phyloP scores from a whole-genome alignment of 345 rosid genomes.

The Eucalyptus erythrocorys region DNA sequence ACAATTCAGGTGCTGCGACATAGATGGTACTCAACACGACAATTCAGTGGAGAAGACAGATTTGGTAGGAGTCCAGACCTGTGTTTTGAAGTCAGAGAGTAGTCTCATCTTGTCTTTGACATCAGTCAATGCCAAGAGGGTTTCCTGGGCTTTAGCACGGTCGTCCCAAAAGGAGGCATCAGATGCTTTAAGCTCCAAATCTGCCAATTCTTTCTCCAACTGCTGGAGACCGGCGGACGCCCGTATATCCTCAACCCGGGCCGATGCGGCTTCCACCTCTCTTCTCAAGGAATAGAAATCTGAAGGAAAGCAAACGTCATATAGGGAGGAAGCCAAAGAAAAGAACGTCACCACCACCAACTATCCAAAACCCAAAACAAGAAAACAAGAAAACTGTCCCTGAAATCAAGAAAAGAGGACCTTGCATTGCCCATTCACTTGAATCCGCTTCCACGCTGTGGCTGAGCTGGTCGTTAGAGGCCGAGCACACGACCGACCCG shows the following conservation, averaged over 20 bases:
- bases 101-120: constrained; percentile 52
- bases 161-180: constrained; percentile 84
- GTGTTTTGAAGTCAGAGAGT: constrained; percentile 58
- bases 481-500: constrained; percentile 27
- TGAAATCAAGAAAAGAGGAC: constrained; percentile 5
- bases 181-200: constrained; percentile 57
- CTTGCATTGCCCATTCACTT: constrained; percentile 76
- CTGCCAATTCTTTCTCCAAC: constrained; percentile 42
- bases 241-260: constrained; percentile 62
- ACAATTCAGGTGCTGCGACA: neutral
- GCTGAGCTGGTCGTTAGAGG: constrained; percentile 41
- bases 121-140: constrained; percentile 58
- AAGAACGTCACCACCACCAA: neutral
- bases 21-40: neutral
- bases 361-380: neutral
- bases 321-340: neutral
- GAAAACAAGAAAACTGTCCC: neutral
- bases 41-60: neutral
- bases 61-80: constrained; percentile 19
- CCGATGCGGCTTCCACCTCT: constrained; percentile 63
- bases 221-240: constrained; percentile 40
- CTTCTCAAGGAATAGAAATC: constrained; percentile 75
- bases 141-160: constrained; percentile 66
- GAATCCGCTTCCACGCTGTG: constrained; percentile 26
- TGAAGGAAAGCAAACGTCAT: constrained; percentile 5